These are phyloP conservation scores for Cordyceps cateniannulata DNA, from an alignment of 2,329 filamentous ascomycete species.

Conservation along the genomic window DNA sequence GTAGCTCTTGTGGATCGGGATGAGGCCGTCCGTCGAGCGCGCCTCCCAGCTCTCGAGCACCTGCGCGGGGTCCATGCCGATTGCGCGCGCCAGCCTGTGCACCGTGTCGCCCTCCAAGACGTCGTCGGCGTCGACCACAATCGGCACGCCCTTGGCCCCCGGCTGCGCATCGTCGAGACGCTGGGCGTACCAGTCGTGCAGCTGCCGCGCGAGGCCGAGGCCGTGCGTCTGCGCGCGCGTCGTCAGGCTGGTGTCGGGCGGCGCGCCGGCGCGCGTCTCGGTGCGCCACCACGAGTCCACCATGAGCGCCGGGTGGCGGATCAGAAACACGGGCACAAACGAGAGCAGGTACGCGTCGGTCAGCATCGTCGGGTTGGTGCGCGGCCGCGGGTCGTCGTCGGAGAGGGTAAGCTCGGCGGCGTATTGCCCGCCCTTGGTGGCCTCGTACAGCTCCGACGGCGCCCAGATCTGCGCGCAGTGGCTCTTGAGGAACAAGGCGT, in stretches of 20 bases:
- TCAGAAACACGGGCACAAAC: conserved; percentile 8
- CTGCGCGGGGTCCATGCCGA: conserved; percentile 5
- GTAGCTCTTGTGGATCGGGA: conserved; percentile 1
- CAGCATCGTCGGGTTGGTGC: conserved; percentile 12
- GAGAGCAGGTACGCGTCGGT: conserved; percentile 3
- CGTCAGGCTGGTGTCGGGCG: background rate
- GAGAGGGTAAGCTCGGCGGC: background rate
- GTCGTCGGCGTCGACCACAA: conserved; percentile 12
- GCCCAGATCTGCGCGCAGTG: conserved; percentile 7
- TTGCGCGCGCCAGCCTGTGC: background rate
- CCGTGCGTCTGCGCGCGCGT: background rate
- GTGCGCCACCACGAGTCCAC: conserved; percentile 13
- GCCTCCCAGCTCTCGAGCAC: conserved; percentile 5
- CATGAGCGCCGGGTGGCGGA: conserved; percentile 10
- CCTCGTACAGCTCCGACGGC: background rate
- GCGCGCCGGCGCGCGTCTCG: background rate
- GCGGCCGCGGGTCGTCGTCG: background rate
- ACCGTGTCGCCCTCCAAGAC: conserved; percentile 6
- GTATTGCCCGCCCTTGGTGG: background rate
- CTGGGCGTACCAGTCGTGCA: conserved; percentile 12
- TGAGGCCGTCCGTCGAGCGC: background rate
- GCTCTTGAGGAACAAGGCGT: conserved; percentile 11
- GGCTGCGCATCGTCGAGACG: background rate
- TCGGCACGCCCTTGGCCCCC: background rate
- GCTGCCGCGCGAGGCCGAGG: background rate